Conservation (phyloP, 2,329 filamentous ascomycete genomes). For the Xylogone sp. region DNA sequence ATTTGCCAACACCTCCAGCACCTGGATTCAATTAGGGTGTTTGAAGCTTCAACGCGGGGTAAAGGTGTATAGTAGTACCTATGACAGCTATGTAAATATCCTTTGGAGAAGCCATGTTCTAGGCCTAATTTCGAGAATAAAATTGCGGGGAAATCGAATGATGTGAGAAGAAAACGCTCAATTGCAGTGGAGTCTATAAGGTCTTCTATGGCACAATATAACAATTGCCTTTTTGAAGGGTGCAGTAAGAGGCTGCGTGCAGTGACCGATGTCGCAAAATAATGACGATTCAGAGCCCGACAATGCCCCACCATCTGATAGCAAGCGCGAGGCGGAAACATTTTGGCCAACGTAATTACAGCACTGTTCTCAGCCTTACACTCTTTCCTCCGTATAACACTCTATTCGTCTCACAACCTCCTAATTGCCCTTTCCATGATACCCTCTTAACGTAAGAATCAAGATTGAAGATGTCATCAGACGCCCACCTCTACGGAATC, state of each 20-base stretch:
- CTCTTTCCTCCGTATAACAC: too few relatives aligned
- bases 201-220: too few relatives aligned
- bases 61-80: constrained; percentile 28
- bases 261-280: background rate
- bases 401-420: background rate
- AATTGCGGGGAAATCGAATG: background rate
- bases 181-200: too few relatives aligned
- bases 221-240: too few relatives aligned
- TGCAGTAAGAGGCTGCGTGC: too few relatives aligned
- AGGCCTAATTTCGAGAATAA: background rate
- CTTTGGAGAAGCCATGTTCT: constrained; percentile 26
- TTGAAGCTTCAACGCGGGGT: constrained; percentile 11
- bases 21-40: constrained; percentile 47
- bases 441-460: too few relatives aligned
- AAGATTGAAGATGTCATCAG: constrained; percentile 40
- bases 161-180: too few relatives aligned
- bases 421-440: background rate
- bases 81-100: constrained; percentile 41
- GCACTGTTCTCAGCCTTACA: background rate
- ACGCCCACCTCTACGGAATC: constrained; percentile 73
- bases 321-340: background rate
- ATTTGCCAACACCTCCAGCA: constrained; percentile 87
- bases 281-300: background rate
- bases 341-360: background rate
- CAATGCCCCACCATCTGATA: background rate